Base-by-base conservation (phyloP, 2,329 filamentous ascomycete species). In the Podosphaera aphanis region DNA sequence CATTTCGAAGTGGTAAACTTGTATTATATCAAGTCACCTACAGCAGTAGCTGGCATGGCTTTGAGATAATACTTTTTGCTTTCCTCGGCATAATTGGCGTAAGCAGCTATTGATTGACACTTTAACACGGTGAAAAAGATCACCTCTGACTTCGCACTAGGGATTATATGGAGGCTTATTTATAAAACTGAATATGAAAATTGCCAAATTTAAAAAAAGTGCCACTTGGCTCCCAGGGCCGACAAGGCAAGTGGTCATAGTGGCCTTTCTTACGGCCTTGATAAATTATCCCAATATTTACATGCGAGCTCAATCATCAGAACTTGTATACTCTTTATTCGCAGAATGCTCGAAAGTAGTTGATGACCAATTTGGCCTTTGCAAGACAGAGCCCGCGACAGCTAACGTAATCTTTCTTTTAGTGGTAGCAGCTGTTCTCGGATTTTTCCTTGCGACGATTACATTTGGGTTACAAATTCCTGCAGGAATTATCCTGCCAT, bases 21-120 rank as follows among this genome's bases (percentile, higher is more conserved):
- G 90, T 95, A 40, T 66, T 95, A 46, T 98, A 93, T 59, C 86
- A 98, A 62, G 86, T 94, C 56, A 88, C 83, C 31, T 95, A 94
- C 61, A 86, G 79, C 53, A 78, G 77, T 23, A 79, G 79, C 42
- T 98, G 88, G 88, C 85, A 95, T 61, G 82, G 79, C 35, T 95
- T 98, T 56, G 90, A 98, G 60, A 71, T 95, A 20, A 64, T 93
- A 25, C 88, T 88, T 0, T 98, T 93, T 57, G 75, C 78, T 31
- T 63, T 93, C 20, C 73, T 98, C 2, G 90, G 90, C 5, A 74
- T 95, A 31, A 63, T 93, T 4, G 90, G 90, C 2, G 69, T 71
- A 60, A 51, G 68, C 20, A 27, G 7, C 19, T 15, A 10, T 11
- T 6, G n/a, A 40, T 8, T 13, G 13, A 21, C 38, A 3, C 16